Evolutionary conservation across 306 rosid genomes (phyloP), one percentile per base, ranked within the genome.

Genomic region (Phaseolus lunatus): DNA sequence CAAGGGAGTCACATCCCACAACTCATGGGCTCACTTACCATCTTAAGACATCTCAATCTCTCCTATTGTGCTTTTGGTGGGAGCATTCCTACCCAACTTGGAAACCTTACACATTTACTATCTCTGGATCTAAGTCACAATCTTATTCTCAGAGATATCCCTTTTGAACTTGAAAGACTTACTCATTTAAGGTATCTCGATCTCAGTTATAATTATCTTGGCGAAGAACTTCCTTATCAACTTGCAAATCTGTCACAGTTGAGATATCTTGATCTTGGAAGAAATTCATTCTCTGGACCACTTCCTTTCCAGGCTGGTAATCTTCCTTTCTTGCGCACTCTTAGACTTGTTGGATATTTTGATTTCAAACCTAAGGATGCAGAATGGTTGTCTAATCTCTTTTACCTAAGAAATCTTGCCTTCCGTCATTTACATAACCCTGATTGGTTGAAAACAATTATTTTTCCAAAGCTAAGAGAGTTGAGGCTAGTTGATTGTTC

Each of bases 11-110:
- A 7, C 2, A 37, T 37, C 43, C 9, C 70, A 1, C 8, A 57
- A 47, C 26, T 4, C 5, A 43, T 68, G 0, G 69, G 15, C 4
- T 57, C 14, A 0, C 43, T 80, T 13, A 37, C 18, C 7, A 53
- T 65, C 8, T 37, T 71, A 18, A 48, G 65, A 15, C 61, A 71
- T 63, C 73, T 79, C 37, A 71, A 79, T 20, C 72, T 79, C 14
- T 79, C 78, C 11, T 0, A 3, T n/a, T 2, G 9, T 48, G 0
- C 0, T 0, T 48, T 78, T 31, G 31, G 1, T 9, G 78, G 66
- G 65, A 70, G 6, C 7, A 78, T 79, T 48, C 82, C 82, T 33
- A 0, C 3, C 33, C 20, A 33, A 53, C 14, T 73, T 14, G 77
- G 54, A n/a, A 37, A 23, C 2, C 77, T 72, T 16, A 1, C 54